Percentiles rank a stretch among this genome's conserved stretches.
Conservation (phyloP, 176 grass and related monocot species). For the Rhynchospora pubera region DNA sequence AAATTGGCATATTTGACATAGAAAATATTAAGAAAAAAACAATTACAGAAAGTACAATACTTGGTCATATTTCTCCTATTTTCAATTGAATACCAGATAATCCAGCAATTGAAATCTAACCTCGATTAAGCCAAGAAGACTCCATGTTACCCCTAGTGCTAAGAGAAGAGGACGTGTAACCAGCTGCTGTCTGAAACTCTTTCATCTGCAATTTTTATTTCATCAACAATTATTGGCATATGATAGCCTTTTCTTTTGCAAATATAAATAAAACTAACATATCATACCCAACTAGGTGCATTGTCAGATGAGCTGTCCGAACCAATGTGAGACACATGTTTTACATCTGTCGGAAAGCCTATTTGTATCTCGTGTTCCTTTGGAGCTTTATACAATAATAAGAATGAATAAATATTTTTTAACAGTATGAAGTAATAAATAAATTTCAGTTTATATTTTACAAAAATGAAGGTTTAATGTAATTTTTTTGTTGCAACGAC, state of each 20-base stretch:
- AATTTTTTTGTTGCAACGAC: too few relatives aligned
- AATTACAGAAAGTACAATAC: neutral
- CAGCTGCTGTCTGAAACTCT: conserved; percentile 6
- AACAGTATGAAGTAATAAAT: neutral
- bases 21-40: neutral
- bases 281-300: conserved; percentile 23
- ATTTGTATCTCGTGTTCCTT: conserved; percentile 29
- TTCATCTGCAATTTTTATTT: conserved; percentile 16
- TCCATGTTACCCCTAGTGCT: neutral
- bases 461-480: neutral
- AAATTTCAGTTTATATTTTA: neutral
- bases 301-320: conserved; percentile 8
- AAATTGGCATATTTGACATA: neutral
- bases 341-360: conserved; percentile 13
- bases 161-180: conserved; percentile 14
- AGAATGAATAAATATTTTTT: neutral
- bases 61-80: neutral
- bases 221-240: neutral
- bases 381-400: neutral
- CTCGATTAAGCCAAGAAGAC: conserved; percentile 18
- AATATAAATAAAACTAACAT: neutral
- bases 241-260: neutral
- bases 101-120: neutral
- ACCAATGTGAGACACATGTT: conserved; percentile 27
- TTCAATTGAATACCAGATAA: neutral